These are phyloP conservation scores for Metschnikowia kofuensis DNA, from an alignment of 805 yeast species.

Conservation along the genomic window DNA sequence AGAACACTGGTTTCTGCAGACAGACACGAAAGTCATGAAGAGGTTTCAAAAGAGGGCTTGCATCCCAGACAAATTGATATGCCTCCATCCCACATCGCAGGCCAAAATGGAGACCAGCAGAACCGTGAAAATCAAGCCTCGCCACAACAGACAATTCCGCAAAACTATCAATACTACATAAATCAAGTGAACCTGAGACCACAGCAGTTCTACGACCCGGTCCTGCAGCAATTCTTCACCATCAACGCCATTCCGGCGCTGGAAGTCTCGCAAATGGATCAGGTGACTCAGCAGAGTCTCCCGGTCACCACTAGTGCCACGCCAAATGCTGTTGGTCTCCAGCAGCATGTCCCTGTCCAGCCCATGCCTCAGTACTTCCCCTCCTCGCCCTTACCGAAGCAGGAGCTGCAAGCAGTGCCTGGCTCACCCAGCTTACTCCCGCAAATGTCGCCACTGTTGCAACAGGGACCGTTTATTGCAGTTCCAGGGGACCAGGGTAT, in stretches of 20 bases:
- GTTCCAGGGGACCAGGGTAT: conserved; percentile 6
- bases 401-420: conserved; percentile 8
- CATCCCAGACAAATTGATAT: conserved; percentile 3
- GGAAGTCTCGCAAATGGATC: conserved; percentile 21
- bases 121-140: conserved; percentile 9
- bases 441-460: conserved; percentile 9
- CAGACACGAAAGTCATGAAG: neutral
- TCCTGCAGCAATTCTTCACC: conserved; percentile 42
- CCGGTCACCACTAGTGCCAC: neutral
- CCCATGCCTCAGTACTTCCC: conserved; percentile 38
- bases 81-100: conserved; percentile 1
- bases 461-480: conserved; percentile 9
- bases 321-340: neutral
- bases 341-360: neutral
- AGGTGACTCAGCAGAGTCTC: conserved; percentile 1
- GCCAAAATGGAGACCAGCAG: neutral
- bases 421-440: conserved; percentile 12
- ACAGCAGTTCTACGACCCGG: conserved; percentile 43
- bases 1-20: conserved; percentile 8
- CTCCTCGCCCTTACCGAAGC: conserved; percentile 29
- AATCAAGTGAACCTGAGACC: conserved; percentile 27
- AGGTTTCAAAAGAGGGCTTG: neutral
- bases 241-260: conserved; percentile 34
- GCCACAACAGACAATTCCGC: conserved; percentile 17
- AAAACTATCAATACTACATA: conserved; percentile 22